phyloP scores from a whole-genome alignment of 2,329 filamentous ascomycete species.

The Hymenoscyphus fraxineus region DNA sequence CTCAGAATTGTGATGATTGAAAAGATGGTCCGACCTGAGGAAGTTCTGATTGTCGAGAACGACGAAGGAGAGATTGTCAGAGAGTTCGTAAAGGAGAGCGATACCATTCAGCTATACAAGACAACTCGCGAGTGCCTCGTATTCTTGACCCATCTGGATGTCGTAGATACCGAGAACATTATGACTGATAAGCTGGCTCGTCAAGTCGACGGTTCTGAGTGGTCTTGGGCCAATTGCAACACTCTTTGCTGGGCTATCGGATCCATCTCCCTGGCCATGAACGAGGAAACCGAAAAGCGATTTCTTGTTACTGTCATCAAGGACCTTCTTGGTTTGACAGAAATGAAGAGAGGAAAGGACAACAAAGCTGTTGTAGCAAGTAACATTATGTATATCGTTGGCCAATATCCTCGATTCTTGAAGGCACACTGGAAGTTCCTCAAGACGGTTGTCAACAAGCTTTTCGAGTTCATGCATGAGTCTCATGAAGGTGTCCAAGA shows the following conservation, averaged over 20 bases:
- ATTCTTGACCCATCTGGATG: slow-evolving; percentile 94
- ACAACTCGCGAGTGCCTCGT: slow-evolving; percentile 96
- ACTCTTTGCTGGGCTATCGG: slow-evolving; percentile 99
- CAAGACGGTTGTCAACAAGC: slow-evolving; percentile 98
- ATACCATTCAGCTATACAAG: slow-evolving; percentile 99
- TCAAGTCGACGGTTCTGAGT: slow-evolving; percentile 92
- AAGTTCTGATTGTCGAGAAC: slow-evolving; percentile 98
- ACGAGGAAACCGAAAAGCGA: slow-evolving; percentile 97
- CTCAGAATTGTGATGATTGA: slow-evolving; percentile 98
- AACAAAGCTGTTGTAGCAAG: slow-evolving; percentile 99
- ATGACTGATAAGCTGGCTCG: slow-evolving; percentile 98
- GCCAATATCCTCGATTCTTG: slow-evolving; percentile 94
- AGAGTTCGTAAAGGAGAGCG: slow-evolving; percentile 98
- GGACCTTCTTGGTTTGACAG: slow-evolving; percentile 90
- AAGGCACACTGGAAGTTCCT: slow-evolving; percentile 99
- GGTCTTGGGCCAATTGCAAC: slow-evolving; percentile 99
- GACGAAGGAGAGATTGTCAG: slow-evolving; percentile 98
- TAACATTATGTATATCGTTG: slow-evolving; percentile 99
- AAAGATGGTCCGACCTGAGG: slow-evolving; percentile 98
- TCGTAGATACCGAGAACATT: slow-evolving; percentile 95
- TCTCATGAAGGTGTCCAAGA: slow-evolving; percentile 99
- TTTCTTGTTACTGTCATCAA: slow-evolving; percentile 99
- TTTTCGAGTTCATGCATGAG: slow-evolving; percentile 99
- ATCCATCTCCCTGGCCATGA: slow-evolving; percentile 98
- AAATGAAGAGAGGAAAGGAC: slow-evolving; percentile 99